Conservation (phyloP, 345 rosid species). For the Ailanthus altissimus region DNA sequence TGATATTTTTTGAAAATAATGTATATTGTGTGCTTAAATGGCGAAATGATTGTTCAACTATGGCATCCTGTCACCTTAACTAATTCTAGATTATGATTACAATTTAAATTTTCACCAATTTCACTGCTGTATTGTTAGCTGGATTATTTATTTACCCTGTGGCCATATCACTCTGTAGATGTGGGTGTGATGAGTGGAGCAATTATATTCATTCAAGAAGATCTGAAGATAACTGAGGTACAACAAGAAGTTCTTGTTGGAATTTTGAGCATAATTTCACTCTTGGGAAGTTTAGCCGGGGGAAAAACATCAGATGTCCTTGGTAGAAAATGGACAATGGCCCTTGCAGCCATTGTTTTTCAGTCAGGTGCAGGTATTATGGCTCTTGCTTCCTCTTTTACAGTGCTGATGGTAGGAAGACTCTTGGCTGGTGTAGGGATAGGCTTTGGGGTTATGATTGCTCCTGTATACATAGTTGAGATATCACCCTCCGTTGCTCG, state of each 20-base stretch:
- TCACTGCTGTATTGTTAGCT: constrained; percentile 1
- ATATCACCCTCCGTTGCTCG: constrained; percentile 51
- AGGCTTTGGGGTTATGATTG: constrained; percentile 63
- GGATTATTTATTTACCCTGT: constrained; percentile 1
- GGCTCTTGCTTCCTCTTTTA: constrained; percentile 53
- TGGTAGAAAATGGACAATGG: constrained; percentile 72
- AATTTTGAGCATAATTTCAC: constrained; percentile 57
- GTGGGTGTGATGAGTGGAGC: constrained; percentile 80
- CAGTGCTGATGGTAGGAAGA: constrained; percentile 47
- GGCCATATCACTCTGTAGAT: constrained; percentile 39
- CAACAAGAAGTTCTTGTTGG: constrained; percentile 63
- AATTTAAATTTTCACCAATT: neutral
- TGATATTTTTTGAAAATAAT: no score
- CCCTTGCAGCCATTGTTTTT: constrained; percentile 45
- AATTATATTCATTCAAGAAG: constrained; percentile 55
- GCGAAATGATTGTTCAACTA: no score
- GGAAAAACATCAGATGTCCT: constrained; percentile 59
- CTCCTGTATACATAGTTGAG: constrained; percentile 61
- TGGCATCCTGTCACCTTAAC: no score
- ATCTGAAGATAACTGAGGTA: constrained; percentile 47
- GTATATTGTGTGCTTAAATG: no score
- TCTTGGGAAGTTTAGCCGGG: constrained; percentile 59
- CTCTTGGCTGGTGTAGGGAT: constrained; percentile 55
- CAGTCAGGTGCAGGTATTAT: constrained; percentile 55
- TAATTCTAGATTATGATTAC: no score